Evolutionary conservation across 2,329 filamentous ascomycete genomes (phyloP).

Genomic region (Lojkania enalia): DNA sequence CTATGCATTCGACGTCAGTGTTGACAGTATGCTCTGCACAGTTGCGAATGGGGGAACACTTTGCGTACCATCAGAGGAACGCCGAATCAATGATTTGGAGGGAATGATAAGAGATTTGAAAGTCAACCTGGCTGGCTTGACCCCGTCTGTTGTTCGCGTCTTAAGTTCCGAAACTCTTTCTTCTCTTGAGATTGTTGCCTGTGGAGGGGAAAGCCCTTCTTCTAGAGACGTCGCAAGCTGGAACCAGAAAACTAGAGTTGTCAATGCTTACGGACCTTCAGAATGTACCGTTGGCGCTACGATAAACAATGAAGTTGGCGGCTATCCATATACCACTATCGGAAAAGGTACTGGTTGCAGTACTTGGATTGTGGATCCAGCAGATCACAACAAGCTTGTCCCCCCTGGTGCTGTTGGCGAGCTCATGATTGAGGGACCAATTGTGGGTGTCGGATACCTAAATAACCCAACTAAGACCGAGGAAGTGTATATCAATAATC

Average conservation of each 20-base stretch:
- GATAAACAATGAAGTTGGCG: conserved; percentile 34
- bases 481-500: conserved; percentile 53
- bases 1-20: conserved; percentile 44
- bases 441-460: conserved; percentile 45
- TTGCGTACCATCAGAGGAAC: conserved; percentile 49
- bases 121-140: conserved; percentile 42
- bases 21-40: conserved; percentile 43
- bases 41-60: conserved; percentile 39
- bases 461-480: conserved; percentile 42
- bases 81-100: conserved; percentile 53
- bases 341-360: conserved; percentile 40
- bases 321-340: conserved; percentile 41
- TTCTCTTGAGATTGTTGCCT: conserved; percentile 49
- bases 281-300: conserved; percentile 43
- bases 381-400: conserved; percentile 42
- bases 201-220: conserved; percentile 45
- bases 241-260: conserved; percentile 38
- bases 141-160: conserved; percentile 43
- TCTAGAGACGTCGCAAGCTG: conserved; percentile 50
- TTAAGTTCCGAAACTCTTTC: conserved; percentile 43
- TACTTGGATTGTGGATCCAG: conserved; percentile 48
- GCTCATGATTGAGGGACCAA: conserved; percentile 63
- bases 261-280: conserved; percentile 43
- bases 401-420: conserved; percentile 52
- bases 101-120: conserved; percentile 43